A percentile compares a stretch with the other conserved stretches of the same genome.
Evolutionary conservation across 1,284 basidiomycete species (phyloP).

Genomic region (Schizopora paradoxa): DNA sequence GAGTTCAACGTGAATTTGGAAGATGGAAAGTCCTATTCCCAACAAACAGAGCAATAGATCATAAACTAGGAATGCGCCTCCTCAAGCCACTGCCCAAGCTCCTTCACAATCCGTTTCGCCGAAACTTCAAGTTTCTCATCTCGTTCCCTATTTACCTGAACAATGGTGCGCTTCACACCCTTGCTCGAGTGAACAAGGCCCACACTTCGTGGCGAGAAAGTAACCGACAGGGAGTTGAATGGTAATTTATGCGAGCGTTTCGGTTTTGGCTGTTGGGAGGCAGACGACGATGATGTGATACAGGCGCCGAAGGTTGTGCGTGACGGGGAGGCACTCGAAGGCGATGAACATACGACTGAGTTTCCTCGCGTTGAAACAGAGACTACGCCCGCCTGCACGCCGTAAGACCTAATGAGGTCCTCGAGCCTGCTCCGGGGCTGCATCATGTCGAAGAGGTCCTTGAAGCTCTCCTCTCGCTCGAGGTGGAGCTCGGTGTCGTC

Average conservation of each 20-base stretch:
- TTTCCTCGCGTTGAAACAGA: constrained; percentile 24
- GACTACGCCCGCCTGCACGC: constrained; percentile 50
- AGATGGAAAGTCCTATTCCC: too few species aligned
- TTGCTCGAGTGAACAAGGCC: constrained; percentile 44
- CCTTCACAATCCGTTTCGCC: constrained; percentile 47
- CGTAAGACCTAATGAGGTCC: constrained; percentile 60
- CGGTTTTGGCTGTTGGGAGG: neutral
- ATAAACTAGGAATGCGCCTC: too few species aligned
- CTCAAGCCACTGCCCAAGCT: constrained; percentile 28
- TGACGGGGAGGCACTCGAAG: constrained; percentile 14
- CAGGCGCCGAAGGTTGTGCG: constrained; percentile 16
- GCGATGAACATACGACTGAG: constrained; percentile 14
- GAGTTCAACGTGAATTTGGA: too few species aligned
- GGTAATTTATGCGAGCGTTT: constrained; percentile 35
- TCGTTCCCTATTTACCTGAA: constrained; percentile 45
- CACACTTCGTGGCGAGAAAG: constrained; percentile 53
- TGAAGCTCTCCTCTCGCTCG: constrained; percentile 64
- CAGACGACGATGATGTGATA: constrained; percentile 8
- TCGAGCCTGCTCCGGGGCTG: constrained; percentile 69
- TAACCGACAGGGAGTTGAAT: constrained; percentile 48
- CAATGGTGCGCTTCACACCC: constrained; percentile 48
- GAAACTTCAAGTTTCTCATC: constrained; percentile 56
- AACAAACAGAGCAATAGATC: too few species aligned
- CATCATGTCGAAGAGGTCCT: constrained; percentile 68
- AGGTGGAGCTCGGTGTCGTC: constrained; percentile 70